These are phyloP conservation scores for Triticum aestivum DNA, from an alignment of 176 grass and related monocot species.

Conservation along the genomic window IWGSC_CS_RefSeq_v2.1 NC_057803.1:85961618-85962117, in stretches of 20 bases:
- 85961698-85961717: not conserved
- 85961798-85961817: constrained; percentile 7
- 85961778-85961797: constrained; percentile 21
- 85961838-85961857: not conserved
- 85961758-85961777: not conserved
- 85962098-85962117: not conserved
- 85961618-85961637: not conserved
- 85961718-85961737: constrained; percentile 17
- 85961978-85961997: not conserved
- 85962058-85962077: not conserved
- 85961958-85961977: not conserved
- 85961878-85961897: not conserved
- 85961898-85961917: not conserved
- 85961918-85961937: not conserved
- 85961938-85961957: not conserved
- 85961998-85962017: not conserved
- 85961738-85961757: not conserved
- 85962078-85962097: not conserved
- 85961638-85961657: not conserved
- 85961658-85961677: not conserved
- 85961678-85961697: not conserved
- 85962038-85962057: not conserved
- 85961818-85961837: constrained; percentile 10
- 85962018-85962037: not conserved
- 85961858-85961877: not conserved